Conservation (phyloP, 495 filamentous ascomycete species). For the Halenospora varia region DNA sequence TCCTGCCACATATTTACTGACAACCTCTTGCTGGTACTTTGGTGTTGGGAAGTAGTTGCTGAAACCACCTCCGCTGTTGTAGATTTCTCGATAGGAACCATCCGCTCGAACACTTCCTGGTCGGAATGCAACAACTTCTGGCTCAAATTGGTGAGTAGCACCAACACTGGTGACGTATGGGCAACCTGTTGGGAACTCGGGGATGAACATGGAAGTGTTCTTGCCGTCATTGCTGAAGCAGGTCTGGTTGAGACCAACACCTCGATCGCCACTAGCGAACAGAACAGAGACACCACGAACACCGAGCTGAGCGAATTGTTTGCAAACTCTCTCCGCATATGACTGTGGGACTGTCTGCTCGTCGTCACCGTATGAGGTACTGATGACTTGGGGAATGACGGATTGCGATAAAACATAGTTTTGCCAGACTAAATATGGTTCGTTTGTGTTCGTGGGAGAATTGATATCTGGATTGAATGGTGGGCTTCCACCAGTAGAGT, state of each 20-base stretch:
- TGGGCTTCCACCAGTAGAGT: constrained; percentile 61
- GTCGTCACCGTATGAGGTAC: constrained; percentile 69
- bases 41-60: constrained; percentile 64
- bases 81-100: constrained; percentile 35
- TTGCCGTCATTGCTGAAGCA: constrained; percentile 67
- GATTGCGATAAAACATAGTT: constrained; percentile 63
- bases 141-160: constrained; percentile 55
- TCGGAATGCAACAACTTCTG: constrained; percentile 52
- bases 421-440: constrained; percentile 80
- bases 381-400: constrained; percentile 67
- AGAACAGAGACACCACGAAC: constrained; percentile 69
- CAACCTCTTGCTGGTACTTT: constrained; percentile 56
- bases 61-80: constrained; percentile 64
- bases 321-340: constrained; percentile 65
- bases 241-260: constrained; percentile 47
- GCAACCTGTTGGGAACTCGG: constrained; percentile 71
- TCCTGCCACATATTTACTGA: constrained; percentile 49
- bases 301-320: constrained; percentile 66
- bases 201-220: constrained; percentile 56
- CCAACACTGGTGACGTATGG: constrained; percentile 78
- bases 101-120: constrained; percentile 42
- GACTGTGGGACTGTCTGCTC: constrained; percentile 60
- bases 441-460: constrained; percentile 53
- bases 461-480: constrained; percentile 52
- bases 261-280: constrained; percentile 67